phyloP scores from a whole-genome alignment of 1,139 yeast species.

The Eremothecium sinecaudum region DNA sequence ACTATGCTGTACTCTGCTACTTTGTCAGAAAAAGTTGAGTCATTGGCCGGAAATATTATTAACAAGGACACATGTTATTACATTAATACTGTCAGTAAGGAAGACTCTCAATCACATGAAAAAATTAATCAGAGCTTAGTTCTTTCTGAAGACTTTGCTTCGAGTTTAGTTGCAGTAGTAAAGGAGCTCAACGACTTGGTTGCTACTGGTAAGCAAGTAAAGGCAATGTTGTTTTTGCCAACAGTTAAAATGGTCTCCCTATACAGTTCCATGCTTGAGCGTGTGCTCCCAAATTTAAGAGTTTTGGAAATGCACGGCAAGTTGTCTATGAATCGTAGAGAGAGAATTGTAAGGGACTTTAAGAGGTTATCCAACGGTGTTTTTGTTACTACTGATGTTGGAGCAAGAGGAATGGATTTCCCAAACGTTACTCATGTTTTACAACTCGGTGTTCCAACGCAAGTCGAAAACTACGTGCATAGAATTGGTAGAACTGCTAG shows the following conservation, averaged over 20 bases:
- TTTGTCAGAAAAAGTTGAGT: slow-evolving; percentile 55
- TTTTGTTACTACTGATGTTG: slow-evolving; percentile 82
- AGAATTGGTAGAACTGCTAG: slow-evolving; percentile 96
- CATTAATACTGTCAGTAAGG: slow-evolving; percentile 66
- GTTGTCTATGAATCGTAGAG: slow-evolving; percentile 42
- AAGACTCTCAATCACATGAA: slow-evolving; percentile 71
- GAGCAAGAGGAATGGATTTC: slow-evolving; percentile 95
- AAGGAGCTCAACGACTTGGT: slow-evolving; percentile 37
- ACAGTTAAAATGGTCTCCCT: slow-evolving; percentile 63
- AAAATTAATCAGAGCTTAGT: slow-evolving; percentile 62
- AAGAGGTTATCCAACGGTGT: slow-evolving; percentile 39
- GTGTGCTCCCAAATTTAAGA: slow-evolving; percentile 24
- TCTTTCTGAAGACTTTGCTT: slow-evolving; percentile 39
- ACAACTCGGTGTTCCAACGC: slow-evolving; percentile 69
- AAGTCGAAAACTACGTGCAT: slow-evolving; percentile 73
- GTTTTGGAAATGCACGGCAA: slow-evolving; percentile 55
- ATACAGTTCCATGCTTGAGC: slow-evolving; percentile 35
- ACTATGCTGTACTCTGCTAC: slow-evolving; percentile 85
- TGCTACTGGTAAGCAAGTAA: slow-evolving; percentile 38
- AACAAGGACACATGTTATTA: slow-evolving; percentile 49
- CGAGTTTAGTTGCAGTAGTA: slow-evolving; percentile 46
- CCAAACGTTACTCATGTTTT: slow-evolving; percentile 74
- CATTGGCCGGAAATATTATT: slow-evolving; percentile 57
- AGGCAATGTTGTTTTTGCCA: slow-evolving; percentile 75
- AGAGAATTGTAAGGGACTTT: slow-evolving; percentile 25